Percentiles rank a stretch among this genome's conserved stretches.
Conservation (phyloP, 169 alveolate genomes). For the Perkinsus chesapeaki region DNA sequence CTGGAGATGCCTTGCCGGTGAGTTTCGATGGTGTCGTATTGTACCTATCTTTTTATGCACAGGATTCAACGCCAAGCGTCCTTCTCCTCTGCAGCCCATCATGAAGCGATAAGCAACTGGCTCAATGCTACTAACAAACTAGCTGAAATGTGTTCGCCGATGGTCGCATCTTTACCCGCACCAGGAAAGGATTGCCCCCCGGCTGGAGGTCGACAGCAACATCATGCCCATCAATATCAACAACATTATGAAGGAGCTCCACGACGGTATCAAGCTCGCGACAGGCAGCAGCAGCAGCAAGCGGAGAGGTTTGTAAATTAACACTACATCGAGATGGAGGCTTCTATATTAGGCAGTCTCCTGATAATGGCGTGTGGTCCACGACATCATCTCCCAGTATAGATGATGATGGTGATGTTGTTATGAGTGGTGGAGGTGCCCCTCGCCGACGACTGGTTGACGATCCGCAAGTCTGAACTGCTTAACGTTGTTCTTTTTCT, state of each 20-base stretch:
- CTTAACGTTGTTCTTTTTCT: not conserved
- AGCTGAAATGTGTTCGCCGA: not conserved
- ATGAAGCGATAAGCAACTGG: not conserved
- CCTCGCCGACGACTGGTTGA: not conserved
- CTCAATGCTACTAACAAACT: not conserved
- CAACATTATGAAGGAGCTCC: not conserved
- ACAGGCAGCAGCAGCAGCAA: not conserved
- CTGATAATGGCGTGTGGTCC: not conserved
- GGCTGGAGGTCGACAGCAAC: not conserved
- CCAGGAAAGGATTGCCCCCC: not conserved
- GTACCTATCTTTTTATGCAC: not conserved
- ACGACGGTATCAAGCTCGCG: not conserved
- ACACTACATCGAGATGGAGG: not conserved
- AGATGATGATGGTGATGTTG: not conserved
- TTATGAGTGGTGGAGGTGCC: not conserved
- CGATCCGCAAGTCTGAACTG: not conserved
- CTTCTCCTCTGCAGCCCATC: not conserved
- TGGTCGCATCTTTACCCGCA: not conserved
- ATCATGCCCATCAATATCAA: not conserved
- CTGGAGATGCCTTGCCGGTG: not conserved
- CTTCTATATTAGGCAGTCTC: not conserved
- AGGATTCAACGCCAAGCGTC: not conserved
- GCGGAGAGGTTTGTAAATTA: not conserved
- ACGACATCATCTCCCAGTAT: not conserved
- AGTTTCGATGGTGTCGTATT: not conserved